These are phyloP conservation scores for Anethum foeniculum DNA, from an alignment of 140 eudicot species.

Conservation along the genomic window DNA sequence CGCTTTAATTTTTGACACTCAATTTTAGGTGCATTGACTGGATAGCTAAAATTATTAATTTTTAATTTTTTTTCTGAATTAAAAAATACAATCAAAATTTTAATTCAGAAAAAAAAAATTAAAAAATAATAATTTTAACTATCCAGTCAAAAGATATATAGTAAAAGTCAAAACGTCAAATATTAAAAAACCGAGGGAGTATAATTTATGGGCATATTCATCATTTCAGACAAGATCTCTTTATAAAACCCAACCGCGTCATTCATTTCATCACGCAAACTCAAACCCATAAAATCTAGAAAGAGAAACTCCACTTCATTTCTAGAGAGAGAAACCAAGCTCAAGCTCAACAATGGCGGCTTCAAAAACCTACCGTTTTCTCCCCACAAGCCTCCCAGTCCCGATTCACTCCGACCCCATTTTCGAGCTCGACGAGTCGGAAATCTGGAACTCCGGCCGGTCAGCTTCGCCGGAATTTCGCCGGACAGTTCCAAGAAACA, in stretches of 20 bases:
- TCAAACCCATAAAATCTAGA: neutral
- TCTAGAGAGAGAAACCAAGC: neutral
- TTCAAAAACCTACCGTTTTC: slow-evolving; percentile 21
- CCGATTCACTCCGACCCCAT: slow-evolving; percentile 9
- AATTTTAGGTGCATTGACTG: too few relatives aligned
- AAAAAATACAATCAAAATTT: too few relatives aligned
- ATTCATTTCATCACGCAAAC: neutral
- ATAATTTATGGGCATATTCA: neutral
- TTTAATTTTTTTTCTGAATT: too few relatives aligned
- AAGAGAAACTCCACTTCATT: neutral
- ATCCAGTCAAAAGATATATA: too few relatives aligned
- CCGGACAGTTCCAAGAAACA: neutral
- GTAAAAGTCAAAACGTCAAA: too few relatives aligned
- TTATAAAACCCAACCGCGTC: neutral
- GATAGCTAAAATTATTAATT: too few relatives aligned
- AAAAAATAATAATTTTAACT: too few relatives aligned
- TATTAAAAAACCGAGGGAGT: too few relatives aligned
- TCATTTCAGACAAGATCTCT: neutral
- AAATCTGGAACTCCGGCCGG: slow-evolving; percentile 25
- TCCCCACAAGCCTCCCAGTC: slow-evolving; percentile 8
- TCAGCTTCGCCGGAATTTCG: slow-evolving; percentile 24
- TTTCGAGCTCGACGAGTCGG: slow-evolving; percentile 34
- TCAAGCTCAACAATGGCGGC: slow-evolving; percentile 17
- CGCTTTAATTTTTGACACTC: too few relatives aligned
- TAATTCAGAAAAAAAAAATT: too few relatives aligned